Percentiles rank a stretch among this genome's conserved stretches.
phyloP scores from a whole-genome alignment of 176 grass and related monocot genomes.

The Aegilops sharonensis region DNA sequence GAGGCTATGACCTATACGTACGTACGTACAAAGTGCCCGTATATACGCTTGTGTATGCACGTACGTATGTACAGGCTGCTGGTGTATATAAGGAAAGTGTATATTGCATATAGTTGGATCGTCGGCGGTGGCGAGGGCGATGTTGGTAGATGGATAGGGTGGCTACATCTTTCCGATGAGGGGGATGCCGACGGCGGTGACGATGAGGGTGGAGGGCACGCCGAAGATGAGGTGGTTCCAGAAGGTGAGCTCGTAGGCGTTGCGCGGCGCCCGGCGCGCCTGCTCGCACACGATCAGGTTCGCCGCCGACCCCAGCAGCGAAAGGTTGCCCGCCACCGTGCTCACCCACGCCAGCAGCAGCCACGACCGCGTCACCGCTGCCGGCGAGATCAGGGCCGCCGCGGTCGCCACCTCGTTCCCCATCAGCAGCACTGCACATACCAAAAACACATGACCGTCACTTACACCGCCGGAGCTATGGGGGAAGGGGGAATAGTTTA shows the following conservation, averaged over 20 bases:
- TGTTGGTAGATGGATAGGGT: not conserved
- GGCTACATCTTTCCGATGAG: constrained; percentile 55
- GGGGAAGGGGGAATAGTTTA: not conserved
- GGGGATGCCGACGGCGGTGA: constrained; percentile 52
- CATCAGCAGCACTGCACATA: constrained; percentile 49
- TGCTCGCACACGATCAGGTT: constrained; percentile 89
- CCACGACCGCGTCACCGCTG: constrained; percentile 21
- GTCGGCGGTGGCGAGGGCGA: not conserved
- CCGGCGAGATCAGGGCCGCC: constrained; percentile 49
- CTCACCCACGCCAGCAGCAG: constrained; percentile 49
- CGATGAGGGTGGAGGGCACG: constrained; percentile 57
- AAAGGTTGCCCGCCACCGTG: constrained; percentile 57
- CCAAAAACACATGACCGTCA: not conserved
- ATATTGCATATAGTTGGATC: not conserved
- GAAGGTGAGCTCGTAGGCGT: constrained; percentile 72
- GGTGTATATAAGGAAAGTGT: not conserved
- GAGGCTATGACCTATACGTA: not conserved
- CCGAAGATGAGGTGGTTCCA: constrained; percentile 62
- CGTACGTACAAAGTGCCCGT: not conserved
- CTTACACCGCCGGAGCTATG: not conserved
- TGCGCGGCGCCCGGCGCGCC: constrained; percentile 41
- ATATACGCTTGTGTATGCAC: constrained; percentile 3
- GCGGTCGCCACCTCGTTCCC: constrained; percentile 51
- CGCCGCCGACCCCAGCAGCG: constrained; percentile 63
- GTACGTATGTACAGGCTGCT: not conserved